phyloP scores from a whole-genome alignment of 371 early-diverging fungal species.

The Lichtheimia corymbifera region DNA sequence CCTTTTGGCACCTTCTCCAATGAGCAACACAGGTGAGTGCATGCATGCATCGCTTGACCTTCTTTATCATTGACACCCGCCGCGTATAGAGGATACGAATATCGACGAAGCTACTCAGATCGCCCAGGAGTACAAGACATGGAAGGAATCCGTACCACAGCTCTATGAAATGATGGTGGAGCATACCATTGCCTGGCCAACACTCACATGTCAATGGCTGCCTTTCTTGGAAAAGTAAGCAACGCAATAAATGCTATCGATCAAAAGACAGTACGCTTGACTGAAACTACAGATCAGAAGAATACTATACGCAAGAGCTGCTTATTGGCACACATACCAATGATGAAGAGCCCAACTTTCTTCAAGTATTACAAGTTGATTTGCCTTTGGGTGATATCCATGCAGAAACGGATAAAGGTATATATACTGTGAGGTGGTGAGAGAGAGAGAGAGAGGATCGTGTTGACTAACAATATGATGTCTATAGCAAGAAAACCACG shows the following conservation, averaged over 20 bases:
- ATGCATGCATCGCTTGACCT: too few species aligned
- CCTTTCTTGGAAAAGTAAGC: constrained; percentile 88
- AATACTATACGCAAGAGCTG: constrained; percentile 88
- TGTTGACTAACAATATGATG: not conserved
- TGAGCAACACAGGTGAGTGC: too few species aligned
- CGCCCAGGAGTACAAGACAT: constrained; percentile 95
- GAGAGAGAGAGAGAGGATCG: not conserved
- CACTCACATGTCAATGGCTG: constrained; percentile 98
- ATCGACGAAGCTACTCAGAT: constrained; percentile 40
- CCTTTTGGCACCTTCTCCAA: too few species aligned
- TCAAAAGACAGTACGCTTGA: not conserved
- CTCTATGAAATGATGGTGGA: constrained; percentile 98
- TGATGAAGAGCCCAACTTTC: constrained; percentile 93
- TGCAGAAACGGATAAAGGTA: constrained; percentile 68
- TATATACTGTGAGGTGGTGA: constrained; percentile 16
- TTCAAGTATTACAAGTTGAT: constrained; percentile 91
- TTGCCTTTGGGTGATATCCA: constrained; percentile 81
- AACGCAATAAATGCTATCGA: not conserved
- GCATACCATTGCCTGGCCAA: constrained; percentile 98
- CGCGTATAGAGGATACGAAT: too few species aligned
- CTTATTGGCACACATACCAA: constrained; percentile 97
- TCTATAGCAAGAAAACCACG: constrained; percentile 8
- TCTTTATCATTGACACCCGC: too few species aligned
- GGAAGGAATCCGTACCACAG: constrained; percentile 99
- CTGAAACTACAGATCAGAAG: constrained; percentile 56